phyloP scores from a whole-genome alignment of 2,329 filamentous ascomycete species.

The Periconia sp. region DNA sequence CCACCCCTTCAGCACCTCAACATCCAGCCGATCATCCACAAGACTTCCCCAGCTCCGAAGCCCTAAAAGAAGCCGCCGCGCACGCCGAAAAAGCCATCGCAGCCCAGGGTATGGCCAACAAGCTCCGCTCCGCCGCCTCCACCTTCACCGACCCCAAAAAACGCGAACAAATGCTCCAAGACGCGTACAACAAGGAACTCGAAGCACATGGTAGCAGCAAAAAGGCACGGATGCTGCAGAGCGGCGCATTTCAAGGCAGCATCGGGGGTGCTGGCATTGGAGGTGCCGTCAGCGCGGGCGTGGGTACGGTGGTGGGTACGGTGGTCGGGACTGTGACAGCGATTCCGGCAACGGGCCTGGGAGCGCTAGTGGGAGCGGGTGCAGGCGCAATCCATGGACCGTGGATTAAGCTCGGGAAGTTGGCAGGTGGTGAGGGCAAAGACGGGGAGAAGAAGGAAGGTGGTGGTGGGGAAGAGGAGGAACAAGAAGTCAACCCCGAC shows the following conservation, averaged over 20 bases:
- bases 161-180: conserved; percentile 36
- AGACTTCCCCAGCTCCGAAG: conserved; percentile 25
- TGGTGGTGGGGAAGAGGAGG: conserved; percentile 6
- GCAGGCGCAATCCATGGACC: conserved; percentile 47
- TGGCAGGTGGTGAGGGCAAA: conserved; percentile 17
- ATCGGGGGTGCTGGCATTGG: conserved; percentile 48
- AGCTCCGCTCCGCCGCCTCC: conserved; percentile 24
- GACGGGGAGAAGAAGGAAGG: conserved; percentile 12
- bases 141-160: conserved; percentile 35
- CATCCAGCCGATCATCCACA: conserved; percentile 22
- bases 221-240: conserved; percentile 36
- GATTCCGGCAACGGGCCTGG: conserved; percentile 44
- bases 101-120: conserved; percentile 30
- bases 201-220: conserved; percentile 38
- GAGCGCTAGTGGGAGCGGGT: conserved; percentile 44
- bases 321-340: conserved; percentile 44
- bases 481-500: conserved; percentile 12
- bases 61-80: conserved; percentile 32
- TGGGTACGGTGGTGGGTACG: conserved; percentile 47
- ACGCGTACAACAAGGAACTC: conserved; percentile 37
- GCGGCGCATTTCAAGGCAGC: conserved; percentile 45
- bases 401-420: conserved; percentile 42
- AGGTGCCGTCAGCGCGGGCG: conserved; percentile 42
- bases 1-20: conserved; percentile 4
- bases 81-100: conserved; percentile 32